These are phyloP conservation scores for Chenopodium album DNA, from an alignment of 148 eudicot genomes.

Conservation along the genomic window DNA sequence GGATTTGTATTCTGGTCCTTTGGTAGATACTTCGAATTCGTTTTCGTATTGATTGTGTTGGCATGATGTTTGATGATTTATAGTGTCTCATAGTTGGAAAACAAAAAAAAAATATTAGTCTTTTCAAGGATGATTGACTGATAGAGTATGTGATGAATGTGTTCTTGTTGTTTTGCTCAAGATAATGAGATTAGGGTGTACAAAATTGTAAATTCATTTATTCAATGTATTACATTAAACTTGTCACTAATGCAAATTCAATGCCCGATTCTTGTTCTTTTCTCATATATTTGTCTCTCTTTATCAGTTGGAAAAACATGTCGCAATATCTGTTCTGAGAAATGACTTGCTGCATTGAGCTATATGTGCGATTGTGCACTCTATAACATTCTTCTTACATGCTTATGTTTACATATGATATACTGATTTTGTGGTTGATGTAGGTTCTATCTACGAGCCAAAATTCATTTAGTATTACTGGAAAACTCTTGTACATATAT, in stretches of 20 bases:
- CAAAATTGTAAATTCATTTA: conserved; percentile 20
- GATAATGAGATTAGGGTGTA: conserved; percentile 25
- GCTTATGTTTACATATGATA: not conserved
- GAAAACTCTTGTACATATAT: not conserved
- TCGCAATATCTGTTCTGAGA: not conserved
- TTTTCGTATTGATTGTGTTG: conserved; percentile 27
- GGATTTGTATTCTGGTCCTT: conserved; percentile 21
- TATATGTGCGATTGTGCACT: not conserved
- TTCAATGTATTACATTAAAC: not conserved
- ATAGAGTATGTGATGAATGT: not conserved
- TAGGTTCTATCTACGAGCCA: too few relatives aligned
- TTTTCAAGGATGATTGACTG: not conserved
- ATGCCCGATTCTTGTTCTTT: not conserved
- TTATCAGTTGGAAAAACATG: not conserved
- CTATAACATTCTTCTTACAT: not conserved
- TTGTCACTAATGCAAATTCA: conserved; percentile 3
- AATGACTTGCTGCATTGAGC: not conserved
- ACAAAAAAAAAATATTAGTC: too few relatives aligned
- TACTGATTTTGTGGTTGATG: not conserved
- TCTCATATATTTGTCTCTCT: not conserved
- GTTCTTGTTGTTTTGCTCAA: not conserved
- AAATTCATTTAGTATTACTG: not conserved
- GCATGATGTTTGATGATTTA: not conserved
- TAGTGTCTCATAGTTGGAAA: not conserved
- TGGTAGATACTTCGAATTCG: conserved; percentile 24